Evolutionary conservation across 192 early-diverging fungal species (phyloP).

Genomic region (Borealophlyctis nickersoniae): DNA sequence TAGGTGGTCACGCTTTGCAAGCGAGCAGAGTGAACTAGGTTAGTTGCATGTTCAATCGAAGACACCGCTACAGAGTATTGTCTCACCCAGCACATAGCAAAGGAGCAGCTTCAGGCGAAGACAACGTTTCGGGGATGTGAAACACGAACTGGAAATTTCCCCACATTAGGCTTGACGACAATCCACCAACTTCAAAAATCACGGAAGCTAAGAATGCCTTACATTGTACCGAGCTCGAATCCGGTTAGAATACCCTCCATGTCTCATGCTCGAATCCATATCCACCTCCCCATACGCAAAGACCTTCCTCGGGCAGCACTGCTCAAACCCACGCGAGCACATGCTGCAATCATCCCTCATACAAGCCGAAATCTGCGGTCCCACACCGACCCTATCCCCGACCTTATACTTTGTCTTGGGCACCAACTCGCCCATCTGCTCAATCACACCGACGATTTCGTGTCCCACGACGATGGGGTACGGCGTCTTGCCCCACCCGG

Average conservation of each 20-base stretch:
- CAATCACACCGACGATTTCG: conserved; percentile 36
- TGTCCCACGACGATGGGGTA: conserved; percentile 36
- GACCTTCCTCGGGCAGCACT: conserved; percentile 1
- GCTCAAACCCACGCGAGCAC: conserved; percentile 19
- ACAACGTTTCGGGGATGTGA: conserved; percentile 58
- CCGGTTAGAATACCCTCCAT: too few relatives aligned
- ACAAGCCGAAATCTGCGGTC: conserved; percentile 26
- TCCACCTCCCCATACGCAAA: conserved; percentile 26
- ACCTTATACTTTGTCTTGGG: conserved; percentile 10
- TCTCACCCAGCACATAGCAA: conserved; percentile 81
- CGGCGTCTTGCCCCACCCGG: conserved; percentile 51
- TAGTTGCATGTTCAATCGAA: too few relatives aligned
- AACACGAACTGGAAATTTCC: conserved; percentile 10
- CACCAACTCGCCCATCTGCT: conserved; percentile 11
- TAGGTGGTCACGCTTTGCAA: too few relatives aligned
- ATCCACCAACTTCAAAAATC: too few relatives aligned
- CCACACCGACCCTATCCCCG: conserved; percentile 39
- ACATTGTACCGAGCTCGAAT: too few relatives aligned
- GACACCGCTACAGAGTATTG: too few relatives aligned
- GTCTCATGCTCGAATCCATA: too few relatives aligned
- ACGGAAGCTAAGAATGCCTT: too few relatives aligned
- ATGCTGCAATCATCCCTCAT: conserved; percentile 19
- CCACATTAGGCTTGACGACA: too few relatives aligned
- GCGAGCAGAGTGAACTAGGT: too few relatives aligned
- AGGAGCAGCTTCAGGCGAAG: conserved; percentile 60